A percentile compares a stretch with the other conserved stretches of the same genome.
Conservation (phyloP, 352 stramenopile genomes). For the Globisporangium carolinianum region DNA sequence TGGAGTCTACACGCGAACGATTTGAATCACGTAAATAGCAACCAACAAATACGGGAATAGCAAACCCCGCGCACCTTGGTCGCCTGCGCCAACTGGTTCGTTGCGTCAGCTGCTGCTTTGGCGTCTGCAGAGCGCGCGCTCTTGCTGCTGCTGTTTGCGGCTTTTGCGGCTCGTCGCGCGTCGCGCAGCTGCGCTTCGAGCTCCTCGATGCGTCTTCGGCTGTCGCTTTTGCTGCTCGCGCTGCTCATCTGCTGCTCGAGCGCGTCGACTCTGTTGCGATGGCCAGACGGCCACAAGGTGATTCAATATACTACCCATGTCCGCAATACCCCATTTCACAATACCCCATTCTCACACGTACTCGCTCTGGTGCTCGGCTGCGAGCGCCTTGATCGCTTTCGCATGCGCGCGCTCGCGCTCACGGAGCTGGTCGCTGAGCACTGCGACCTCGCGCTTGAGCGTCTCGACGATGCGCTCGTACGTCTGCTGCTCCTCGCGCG, state of each 20-base stretch:
- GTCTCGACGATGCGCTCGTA: conserved; percentile 69
- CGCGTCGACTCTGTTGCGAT: conserved; percentile 18
- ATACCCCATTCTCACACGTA: background rate
- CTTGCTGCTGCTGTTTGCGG: conserved; percentile 23
- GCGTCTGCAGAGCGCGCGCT: background rate
- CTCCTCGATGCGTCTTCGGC: conserved; percentile 39
- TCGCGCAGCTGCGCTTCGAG: conserved; percentile 47
- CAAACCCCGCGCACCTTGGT: conserved; percentile 45
- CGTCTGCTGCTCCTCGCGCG: conserved; percentile 58
- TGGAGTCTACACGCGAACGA: too few relatives aligned
- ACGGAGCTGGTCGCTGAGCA: conserved; percentile 47
- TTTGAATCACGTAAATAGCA: background rate
- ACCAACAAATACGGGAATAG: background rate
- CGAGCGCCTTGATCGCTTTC: conserved; percentile 39
- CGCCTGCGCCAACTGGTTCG: conserved; percentile 50
- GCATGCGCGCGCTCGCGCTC: conserved; percentile 37
- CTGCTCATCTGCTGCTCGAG: conserved; percentile 10
- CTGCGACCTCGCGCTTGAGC: conserved; percentile 55
- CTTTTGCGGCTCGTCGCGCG: conserved; percentile 34
- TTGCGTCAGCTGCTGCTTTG: conserved; percentile 16
- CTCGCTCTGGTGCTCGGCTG: conserved; percentile 35
- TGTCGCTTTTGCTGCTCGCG: conserved; percentile 10
- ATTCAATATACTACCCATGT: background rate
- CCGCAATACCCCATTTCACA: background rate
- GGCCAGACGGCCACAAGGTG: background rate